Conservation (phyloP, 1,284 basidiomycete species). For the Kwoniella shivajii region DNA sequence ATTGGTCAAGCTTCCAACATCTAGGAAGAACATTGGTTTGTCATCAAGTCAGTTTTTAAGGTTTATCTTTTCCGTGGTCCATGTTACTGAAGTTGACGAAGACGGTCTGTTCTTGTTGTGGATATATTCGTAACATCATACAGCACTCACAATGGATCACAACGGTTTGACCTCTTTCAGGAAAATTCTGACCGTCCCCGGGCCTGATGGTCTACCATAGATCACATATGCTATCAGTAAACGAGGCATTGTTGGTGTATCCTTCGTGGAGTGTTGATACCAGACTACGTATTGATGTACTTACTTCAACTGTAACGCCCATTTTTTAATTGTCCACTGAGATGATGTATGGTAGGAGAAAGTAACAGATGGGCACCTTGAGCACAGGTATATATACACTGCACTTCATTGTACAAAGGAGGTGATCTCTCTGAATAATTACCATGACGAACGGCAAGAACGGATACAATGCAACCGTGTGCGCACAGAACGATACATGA, state of each 20-base stretch:
- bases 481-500: too few relatives aligned
- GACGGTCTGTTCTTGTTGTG: too few relatives aligned
- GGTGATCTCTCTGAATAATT: too few relatives aligned
- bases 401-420: too few relatives aligned
- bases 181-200: slow-evolving; percentile 54
- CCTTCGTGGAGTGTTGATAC: too few relatives aligned
- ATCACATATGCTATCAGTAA: neutral
- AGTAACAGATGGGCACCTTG: neutral
- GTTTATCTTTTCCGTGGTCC: too few relatives aligned
- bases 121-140: too few relatives aligned
- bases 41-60: too few relatives aligned
- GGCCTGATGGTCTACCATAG: slow-evolving; percentile 38
- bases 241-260: too few relatives aligned
- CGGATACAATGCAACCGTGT: too few relatives aligned
- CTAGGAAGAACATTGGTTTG: slow-evolving; percentile 22
- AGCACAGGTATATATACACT: neutral
- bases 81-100: too few relatives aligned
- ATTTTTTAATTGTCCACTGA: slow-evolving; percentile 37
- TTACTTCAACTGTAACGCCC: slow-evolving; percentile 51
- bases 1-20: slow-evolving; percentile 54
- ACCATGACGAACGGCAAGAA: too few relatives aligned
- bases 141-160: slow-evolving; percentile 54
- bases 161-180: slow-evolving; percentile 49
- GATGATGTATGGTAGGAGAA: neutral
- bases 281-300: slow-evolving; percentile 7